These are phyloP conservation scores for Sherardia arvensis DNA, from an alignment of 257 asterid species.

Conservation along the genomic window DNA sequence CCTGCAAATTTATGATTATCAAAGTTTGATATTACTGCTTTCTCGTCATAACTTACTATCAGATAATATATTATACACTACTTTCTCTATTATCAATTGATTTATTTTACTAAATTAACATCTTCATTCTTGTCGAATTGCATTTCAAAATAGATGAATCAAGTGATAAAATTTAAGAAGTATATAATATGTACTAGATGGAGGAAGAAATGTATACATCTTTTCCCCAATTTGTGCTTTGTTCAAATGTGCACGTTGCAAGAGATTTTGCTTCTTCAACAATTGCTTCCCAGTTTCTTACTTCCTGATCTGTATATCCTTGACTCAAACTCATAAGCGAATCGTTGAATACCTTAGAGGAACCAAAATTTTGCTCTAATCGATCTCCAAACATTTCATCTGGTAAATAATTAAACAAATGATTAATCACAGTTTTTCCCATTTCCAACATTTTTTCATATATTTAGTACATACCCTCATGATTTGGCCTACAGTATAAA, in stretches of 20 bases:
- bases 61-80: too few relatives aligned
- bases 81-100: too few relatives aligned
- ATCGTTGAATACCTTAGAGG: slow-evolving; percentile 32
- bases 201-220: slow-evolving; percentile 17
- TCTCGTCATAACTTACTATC: too few relatives aligned
- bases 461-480: slow-evolving; percentile 25
- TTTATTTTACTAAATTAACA: too few relatives aligned
- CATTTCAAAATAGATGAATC: too few relatives aligned
- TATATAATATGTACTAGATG: too few relatives aligned
- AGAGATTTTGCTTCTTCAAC: slow-evolving; percentile 51
- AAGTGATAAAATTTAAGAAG: too few relatives aligned
- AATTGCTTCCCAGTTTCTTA: slow-evolving; percentile 20
- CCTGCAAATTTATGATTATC: slow-evolving; percentile 32
- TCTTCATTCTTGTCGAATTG: too few relatives aligned
- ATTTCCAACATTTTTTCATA: too few relatives aligned
- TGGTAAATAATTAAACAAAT: too few relatives aligned
- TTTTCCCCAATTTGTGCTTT: slow-evolving; percentile 71
- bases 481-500: slow-evolving; percentile 37
- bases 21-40: too few relatives aligned
- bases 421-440: neutral
- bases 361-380: slow-evolving; percentile 42
- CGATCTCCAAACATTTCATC: slow-evolving; percentile 34
- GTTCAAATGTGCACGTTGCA: slow-evolving; percentile 61
- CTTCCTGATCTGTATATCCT: slow-evolving; percentile 6
- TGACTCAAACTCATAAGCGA: slow-evolving; percentile 33